Base-by-base conservation (phyloP, 805 yeast genomes). In the Lachancea cidri region DNA sequence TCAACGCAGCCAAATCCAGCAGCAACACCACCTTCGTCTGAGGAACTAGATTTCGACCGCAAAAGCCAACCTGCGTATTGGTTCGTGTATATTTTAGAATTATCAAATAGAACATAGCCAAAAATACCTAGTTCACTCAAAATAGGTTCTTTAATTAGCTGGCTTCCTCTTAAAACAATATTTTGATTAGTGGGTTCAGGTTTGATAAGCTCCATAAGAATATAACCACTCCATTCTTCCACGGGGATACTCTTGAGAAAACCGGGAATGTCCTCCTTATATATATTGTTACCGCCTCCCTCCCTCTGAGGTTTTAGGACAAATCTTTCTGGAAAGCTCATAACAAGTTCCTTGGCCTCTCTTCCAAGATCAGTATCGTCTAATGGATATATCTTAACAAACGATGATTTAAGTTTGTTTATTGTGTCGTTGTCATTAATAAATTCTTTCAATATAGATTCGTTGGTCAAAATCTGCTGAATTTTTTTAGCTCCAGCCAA, bases 1-100 rank as follows among this genome's bases (percentile, higher is more conserved):
- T 93, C 98, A 31, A 93, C 86, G 63, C 97, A 88, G 5, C 98
- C 99, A 65, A 86, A 91, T 1, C 99, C 99, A 13, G 98, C 98
- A 17, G 98, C 98, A 25, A 93, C 97, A 30, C 99, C 99, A 29
- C 98, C 98, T 68, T 93, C 99, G 63, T 93, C 81, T 40, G 95
- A 83, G 3, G 83, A 68, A 49, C 86, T 83, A 43, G 88, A 78
- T 62, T 93, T 93, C 0, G 96, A 84, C 66, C 98, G 79, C 52
- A 93, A 68, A 49, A 93, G 70, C 78, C 86, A 86, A 4, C 97
- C 98, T 1, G 88, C 78, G 47, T 75, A 75, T 31, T 77, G 76
- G 60, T 93, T 93, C 41, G 67, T 58, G 29, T 76, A 53, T 8
- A 83, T 66, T 27, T 74, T 82, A 7, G 69, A 57, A 46, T 79